phyloP scores from a whole-genome alignment of 352 stramenopile species.

The Phytophthora crassamura region DNA sequence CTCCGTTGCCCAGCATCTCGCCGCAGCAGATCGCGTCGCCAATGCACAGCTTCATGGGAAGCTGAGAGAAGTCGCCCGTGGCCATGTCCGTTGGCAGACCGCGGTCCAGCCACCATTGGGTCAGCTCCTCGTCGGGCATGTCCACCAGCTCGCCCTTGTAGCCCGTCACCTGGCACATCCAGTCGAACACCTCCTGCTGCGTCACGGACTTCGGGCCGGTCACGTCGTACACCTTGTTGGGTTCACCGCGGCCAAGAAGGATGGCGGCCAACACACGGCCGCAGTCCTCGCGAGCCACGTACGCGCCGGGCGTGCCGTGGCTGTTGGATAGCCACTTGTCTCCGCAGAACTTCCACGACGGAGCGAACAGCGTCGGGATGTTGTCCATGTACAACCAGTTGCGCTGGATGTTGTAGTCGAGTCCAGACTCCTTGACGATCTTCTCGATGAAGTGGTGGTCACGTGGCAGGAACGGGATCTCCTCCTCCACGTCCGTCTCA shows the following conservation, averaged over 20 bases:
- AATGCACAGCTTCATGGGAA: conserved; percentile 43
- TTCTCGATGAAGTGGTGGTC: conserved; percentile 41
- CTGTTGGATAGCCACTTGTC: conserved; percentile 43
- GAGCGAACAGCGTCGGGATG: conserved; percentile 32
- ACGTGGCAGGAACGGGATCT: conserved; percentile 40
- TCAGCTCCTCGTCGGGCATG: conserved; percentile 41
- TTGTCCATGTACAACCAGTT: conserved; percentile 49
- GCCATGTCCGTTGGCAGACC: conserved; percentile 31
- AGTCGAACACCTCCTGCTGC: conserved; percentile 34
- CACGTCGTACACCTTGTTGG: conserved; percentile 38
- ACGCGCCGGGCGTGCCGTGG: conserved; percentile 32
- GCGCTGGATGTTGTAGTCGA: conserved; percentile 49
- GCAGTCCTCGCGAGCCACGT: conserved; percentile 37
- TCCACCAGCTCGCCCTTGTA: conserved; percentile 38
- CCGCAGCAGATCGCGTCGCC: conserved; percentile 36
- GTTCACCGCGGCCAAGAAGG: conserved; percentile 31
- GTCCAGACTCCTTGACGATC: conserved; percentile 26
- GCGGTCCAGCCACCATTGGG: conserved; percentile 33
- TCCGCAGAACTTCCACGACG: conserved; percentile 42
- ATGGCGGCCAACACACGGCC: conserved; percentile 28
- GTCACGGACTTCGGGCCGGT: conserved; percentile 27
- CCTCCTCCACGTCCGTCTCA: conserved; percentile 27
- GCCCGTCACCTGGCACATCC: conserved; percentile 35
- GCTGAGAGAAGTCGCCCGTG: conserved; percentile 32
- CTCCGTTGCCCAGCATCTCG: conserved; percentile 34